Base-by-base conservation (phyloP, 1,284 basidiomycete species). In the Butyriboletus regius region DNA sequence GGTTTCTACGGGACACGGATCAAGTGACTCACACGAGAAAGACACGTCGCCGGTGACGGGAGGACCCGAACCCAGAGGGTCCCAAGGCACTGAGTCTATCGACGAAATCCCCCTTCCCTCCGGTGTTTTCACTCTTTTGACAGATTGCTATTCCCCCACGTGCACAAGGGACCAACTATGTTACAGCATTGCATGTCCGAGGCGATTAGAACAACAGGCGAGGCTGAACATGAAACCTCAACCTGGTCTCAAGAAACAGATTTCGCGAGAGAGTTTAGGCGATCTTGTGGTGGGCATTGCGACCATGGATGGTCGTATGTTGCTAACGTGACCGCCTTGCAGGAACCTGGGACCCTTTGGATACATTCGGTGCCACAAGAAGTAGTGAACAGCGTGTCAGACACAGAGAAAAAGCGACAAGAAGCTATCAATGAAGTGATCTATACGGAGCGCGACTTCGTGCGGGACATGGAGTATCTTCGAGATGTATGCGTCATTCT, bases 351-450 rank as follows among this genome's bases (percentile, higher is more conserved):
- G 3, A 87, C 88, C n/a, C 72, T 98, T 4, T 98, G 96, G 96
- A 87, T 97, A 46, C 92, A 98, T 66, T 89, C 92, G 0, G 96
- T 98, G 1, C 89, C 95, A 7, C 83, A 89, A 66, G 95, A 98
- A 63, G 85, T 98, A 36, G 84, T 90, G 37, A 91, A 95, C 61
- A 90, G 85, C 61, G 90, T 98, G 34, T 86, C 87, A 4, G 94
- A 97, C 54, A 78, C 74, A 32, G 96, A 99, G 74, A 94, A 96
- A 78, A 95, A 84, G 69, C 81, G 96, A 2, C 96, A 99, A 66
- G 96, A 99, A 69, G 91, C 93, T 29, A 98, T 99, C 73, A 98
- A 98, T 67, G 96, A 99, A 73, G 91, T 97, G 57, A 95, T 98
- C 48, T 97, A 97, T 67, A 98, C 96, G 15, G 96, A 98, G 67